Conservation (phyloP, 768 basidiomycete genomes). For the Leccinum arenicola region DNA sequence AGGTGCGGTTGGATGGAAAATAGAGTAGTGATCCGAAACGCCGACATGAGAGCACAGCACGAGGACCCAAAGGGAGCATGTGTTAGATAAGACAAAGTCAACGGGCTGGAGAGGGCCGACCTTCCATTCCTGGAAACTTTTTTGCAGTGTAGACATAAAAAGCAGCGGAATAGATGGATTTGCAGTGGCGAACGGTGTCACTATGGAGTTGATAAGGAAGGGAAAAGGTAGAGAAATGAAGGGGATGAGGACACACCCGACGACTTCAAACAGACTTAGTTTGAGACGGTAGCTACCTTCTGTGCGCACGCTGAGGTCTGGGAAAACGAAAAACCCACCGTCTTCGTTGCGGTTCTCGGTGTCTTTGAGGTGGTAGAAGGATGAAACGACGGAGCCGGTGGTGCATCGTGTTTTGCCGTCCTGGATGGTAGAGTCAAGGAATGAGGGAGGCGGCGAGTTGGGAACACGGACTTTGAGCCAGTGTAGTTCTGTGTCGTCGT, state of each 20-base stretch:
- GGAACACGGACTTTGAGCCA: conserved; percentile 62
- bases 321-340: no score
- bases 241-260: conserved; percentile 58
- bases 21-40: conserved; percentile 19
- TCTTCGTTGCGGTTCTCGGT: no score
- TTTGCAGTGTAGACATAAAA: conserved; percentile 97
- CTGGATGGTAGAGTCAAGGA: no score
- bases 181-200: conserved; percentile 85
- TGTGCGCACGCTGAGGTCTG: no score
- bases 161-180: conserved; percentile 80
- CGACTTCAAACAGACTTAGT: conserved; percentile 83
- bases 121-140: conserved; percentile 96
- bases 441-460: no score
- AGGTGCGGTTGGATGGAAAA: conserved; percentile 37
- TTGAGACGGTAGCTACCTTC: conserved; percentile 60
- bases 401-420: no score
- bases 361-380: no score
- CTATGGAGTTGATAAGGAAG: conserved; percentile 35
- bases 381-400: no score
- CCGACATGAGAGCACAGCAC: conserved; percentile 13
- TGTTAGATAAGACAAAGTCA: conserved; percentile 22
- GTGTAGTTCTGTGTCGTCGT: conserved; percentile 86
- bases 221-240: neutral
- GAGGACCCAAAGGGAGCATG: conserved; percentile 8
- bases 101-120: conserved; percentile 38